A percentile compares a stretch with the other conserved stretches of the same genome.
These are phyloP conservation scores for Barbatosphaeria neglecta DNA, from an alignment of 495 filamentous ascomycete species.

Conservation along the genomic window DNA sequence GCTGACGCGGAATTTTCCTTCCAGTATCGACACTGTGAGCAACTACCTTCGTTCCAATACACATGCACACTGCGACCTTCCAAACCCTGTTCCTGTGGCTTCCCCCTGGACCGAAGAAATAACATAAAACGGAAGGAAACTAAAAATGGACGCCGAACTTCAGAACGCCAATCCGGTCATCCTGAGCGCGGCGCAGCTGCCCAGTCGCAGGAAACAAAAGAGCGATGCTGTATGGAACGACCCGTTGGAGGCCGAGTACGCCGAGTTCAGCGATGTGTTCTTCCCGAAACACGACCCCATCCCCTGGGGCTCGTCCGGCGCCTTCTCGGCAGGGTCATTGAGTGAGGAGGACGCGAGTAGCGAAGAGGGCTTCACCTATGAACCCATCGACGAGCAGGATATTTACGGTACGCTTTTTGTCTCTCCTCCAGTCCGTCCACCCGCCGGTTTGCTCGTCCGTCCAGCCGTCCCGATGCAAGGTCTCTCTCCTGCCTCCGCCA, in stretches of 20 bases:
- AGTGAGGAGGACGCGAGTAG: conserved; percentile 38
- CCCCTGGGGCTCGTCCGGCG: conserved; percentile 14
- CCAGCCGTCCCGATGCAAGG: too few species aligned
- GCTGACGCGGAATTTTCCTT: too few species aligned
- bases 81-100: too few species aligned
- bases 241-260: conserved; percentile 22
- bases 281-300: conserved; percentile 16
- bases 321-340: conserved; percentile 13
- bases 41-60: too few species aligned
- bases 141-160: conserved; percentile 22
- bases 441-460: too few species aligned
- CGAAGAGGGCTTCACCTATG: conserved; percentile 39
- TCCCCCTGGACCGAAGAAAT: too few species aligned
- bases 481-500: not conserved
- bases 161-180: conserved; percentile 95
- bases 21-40: too few species aligned
- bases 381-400: conserved; percentile 92
- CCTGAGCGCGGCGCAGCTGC: conserved; percentile 78
- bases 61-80: too few species aligned
- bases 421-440: not conserved
- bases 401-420: conserved; percentile 62
- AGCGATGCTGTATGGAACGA: conserved; percentile 5
- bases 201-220: conserved; percentile 46
- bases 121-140: too few species aligned
- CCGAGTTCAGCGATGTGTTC: conserved; percentile 22